Percentiles rank a stretch among this genome's conserved stretches.
Evolutionary conservation across 495 filamentous ascomycete species (phyloP).

Genomic region (Hypoxylon cercidicola): DNA sequence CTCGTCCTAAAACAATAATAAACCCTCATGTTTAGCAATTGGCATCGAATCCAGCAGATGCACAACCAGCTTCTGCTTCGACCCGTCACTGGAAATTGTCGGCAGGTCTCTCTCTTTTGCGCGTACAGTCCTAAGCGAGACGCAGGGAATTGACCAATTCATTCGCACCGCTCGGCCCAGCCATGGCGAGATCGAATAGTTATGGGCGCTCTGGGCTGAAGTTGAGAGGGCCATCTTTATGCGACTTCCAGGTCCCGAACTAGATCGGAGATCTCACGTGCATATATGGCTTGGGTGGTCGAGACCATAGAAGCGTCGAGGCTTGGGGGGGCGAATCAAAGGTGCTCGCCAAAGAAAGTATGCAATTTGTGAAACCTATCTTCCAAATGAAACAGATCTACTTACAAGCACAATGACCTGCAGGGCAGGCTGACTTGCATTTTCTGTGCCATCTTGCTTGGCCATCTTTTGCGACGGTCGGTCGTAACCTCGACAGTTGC

Average conservation of each 20-base stretch:
- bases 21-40: background rate
- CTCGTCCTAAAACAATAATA: background rate
- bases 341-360: slow-evolving; percentile 14
- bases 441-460: slow-evolving; percentile 22
- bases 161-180: slow-evolving; percentile 2
- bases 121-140: background rate
- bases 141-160: slow-evolving; percentile 9
- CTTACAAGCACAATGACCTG: slow-evolving; percentile 86
- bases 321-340: slow-evolving; percentile 34
- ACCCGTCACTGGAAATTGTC: background rate
- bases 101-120: background rate
- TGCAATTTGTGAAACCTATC: slow-evolving; percentile 24
- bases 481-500: slow-evolving; percentile 25
- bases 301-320: slow-evolving; percentile 7
- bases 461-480: slow-evolving; percentile 33
- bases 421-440: slow-evolving; percentile 63
- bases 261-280: slow-evolving; percentile 30
- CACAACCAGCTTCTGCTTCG: slow-evolving; percentile 7
- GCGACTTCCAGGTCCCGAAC: slow-evolving; percentile 9
- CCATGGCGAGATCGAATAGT: slow-evolving; percentile 2
- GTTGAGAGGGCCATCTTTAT: slow-evolving; percentile 6
- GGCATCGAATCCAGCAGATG: slow-evolving; percentile 1
- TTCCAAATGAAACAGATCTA: slow-evolving; percentile 41
- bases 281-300: slow-evolving; percentile 16
- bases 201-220: background rate